phyloP scores from a whole-genome alignment of 371 early-diverging fungal genomes.

The Dinochytrium kinnereticum region DNA sequence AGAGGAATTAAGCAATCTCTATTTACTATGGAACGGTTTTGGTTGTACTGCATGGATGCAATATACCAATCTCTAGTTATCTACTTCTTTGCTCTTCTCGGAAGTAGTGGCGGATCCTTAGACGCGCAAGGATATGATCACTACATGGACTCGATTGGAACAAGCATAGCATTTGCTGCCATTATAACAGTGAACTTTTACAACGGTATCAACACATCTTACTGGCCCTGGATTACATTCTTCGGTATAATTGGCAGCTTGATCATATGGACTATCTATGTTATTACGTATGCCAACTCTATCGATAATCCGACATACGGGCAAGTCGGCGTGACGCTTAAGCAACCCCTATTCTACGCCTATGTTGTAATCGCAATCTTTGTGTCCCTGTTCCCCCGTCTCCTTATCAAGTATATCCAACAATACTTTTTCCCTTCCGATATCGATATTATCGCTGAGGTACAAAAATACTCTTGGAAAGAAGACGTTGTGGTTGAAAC shows the following conservation, averaged over 20 bases:
- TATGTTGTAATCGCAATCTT: constrained; percentile 58
- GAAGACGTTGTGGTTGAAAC: constrained; percentile 24
- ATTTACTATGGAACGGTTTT: constrained; percentile 83
- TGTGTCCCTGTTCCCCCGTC: constrained; percentile 58
- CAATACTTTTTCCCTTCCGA: constrained; percentile 66
- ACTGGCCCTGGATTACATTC: constrained; percentile 74
- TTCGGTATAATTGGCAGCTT: constrained; percentile 38
- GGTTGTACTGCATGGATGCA: constrained; percentile 80
- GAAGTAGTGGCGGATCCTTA: constrained; percentile 52
- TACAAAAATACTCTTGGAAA: constrained; percentile 47
- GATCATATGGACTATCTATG: constrained; percentile 52
- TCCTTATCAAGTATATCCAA: constrained; percentile 54
- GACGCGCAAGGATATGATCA: constrained; percentile 62
- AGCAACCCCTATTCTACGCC: constrained; percentile 75
- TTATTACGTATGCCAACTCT: constrained; percentile 62
- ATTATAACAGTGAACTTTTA: constrained; percentile 82
- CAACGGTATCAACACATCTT: constrained; percentile 73
- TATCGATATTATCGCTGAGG: constrained; percentile 68
- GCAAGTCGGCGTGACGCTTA: constrained; percentile 59
- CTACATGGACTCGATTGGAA: constrained; percentile 76
- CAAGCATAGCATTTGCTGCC: constrained; percentile 73
- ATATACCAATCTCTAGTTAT: constrained; percentile 87
- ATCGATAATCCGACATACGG: constrained; percentile 58
- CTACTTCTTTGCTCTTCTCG: constrained; percentile 72
- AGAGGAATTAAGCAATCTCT: constrained; percentile 83